A percentile compares a stretch with the other conserved stretches of the same genome.
These are phyloP conservation scores for Hymenoscyphus scutula DNA, from an alignment of 2,329 filamentous ascomycete species.

Conservation along the genomic window DNA sequence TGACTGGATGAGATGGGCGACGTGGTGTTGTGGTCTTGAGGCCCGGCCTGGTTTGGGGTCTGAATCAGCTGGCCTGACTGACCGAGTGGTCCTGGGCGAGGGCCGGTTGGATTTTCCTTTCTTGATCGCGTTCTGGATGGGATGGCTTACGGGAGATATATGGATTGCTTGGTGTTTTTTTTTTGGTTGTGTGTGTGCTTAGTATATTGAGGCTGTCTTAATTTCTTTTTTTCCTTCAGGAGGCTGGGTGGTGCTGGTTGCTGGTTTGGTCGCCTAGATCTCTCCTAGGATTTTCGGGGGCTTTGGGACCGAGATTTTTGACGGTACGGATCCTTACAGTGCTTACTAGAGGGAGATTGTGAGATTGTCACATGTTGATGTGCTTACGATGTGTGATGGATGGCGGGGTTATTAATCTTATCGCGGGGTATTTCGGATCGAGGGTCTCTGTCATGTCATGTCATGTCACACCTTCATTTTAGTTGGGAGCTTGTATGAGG, in stretches of 20 bases:
- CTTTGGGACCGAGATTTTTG: background rate
- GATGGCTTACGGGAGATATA: background rate
- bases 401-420: background rate
- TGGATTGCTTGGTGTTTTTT: background rate
- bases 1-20: background rate
- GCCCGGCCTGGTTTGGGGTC: background rate
- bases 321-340: no score
- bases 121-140: no score
- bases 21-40: background rate
- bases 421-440: background rate
- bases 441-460: conserved; percentile 18
- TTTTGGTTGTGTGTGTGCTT: background rate
- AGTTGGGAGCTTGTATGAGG: background rate
- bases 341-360: no score
- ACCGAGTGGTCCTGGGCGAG: background rate
- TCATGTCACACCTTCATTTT: no score
- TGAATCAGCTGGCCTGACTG: background rate
- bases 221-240: background rate
- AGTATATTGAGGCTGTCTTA: background rate
- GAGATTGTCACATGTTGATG: background rate
- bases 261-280: no score
- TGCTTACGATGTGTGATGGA: background rate
- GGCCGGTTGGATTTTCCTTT: background rate
- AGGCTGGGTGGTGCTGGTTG: no score
- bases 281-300: background rate